These are phyloP conservation scores for Fraxinus platypoda DNA, from an alignment of 305 asterid species.

Conservation along the genomic window DNA sequence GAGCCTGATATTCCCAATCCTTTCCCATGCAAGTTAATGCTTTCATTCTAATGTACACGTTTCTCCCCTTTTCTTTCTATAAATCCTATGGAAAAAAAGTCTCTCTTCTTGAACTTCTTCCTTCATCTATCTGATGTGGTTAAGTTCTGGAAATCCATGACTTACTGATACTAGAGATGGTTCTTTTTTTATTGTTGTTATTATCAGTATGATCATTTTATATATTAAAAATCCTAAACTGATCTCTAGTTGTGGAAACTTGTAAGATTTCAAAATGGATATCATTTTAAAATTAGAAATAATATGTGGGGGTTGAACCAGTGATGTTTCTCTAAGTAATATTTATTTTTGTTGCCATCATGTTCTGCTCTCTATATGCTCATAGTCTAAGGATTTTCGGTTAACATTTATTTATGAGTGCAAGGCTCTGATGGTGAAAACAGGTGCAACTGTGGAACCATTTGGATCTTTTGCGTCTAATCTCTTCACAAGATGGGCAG, in stretches of 20 bases:
- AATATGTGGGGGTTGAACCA: background rate
- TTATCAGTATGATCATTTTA: background rate
- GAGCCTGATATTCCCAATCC: background rate
- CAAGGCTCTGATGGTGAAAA: constrained; percentile 32
- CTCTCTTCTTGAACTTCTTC: background rate
- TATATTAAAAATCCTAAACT: background rate
- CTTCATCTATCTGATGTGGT: background rate
- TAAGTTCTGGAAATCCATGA: background rate
- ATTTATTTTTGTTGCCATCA: background rate
- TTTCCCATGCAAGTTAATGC: background rate
- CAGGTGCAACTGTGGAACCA: constrained; percentile 98
- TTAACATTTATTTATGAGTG: constrained; percentile 18
- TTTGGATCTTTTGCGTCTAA: constrained; percentile 89
- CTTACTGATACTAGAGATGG: background rate
- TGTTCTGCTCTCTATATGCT: background rate
- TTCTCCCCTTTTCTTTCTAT: background rate
- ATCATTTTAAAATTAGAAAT: background rate
- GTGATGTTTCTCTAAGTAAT: background rate
- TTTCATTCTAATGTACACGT: background rate
- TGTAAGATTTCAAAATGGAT: background rate
- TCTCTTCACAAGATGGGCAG: constrained; percentile 95
- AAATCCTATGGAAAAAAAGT: background rate
- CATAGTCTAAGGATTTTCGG: background rate
- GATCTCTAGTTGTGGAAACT: background rate
- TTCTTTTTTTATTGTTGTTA: background rate